Evolutionary conservation across 768 basidiomycete genomes (phyloP).

Genomic region (Clitopilus passeckerianus): DNA sequence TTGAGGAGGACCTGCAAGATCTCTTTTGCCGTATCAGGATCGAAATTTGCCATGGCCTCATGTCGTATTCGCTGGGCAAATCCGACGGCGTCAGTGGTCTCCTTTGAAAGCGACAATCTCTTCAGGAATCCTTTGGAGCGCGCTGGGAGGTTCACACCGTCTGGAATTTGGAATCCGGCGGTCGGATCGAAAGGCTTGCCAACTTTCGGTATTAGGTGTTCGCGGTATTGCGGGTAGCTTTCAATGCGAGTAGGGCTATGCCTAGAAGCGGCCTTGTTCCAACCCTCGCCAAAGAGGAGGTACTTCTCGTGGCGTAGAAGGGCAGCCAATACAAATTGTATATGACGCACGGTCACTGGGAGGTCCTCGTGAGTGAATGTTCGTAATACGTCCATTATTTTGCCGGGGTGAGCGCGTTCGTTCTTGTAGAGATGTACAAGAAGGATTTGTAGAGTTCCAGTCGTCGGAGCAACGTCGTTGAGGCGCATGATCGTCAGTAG

Average conservation of each 20-base stretch:
- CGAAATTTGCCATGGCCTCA: constrained; percentile 48
- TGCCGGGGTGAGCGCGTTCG: constrained; percentile 37
- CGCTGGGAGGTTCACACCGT: constrained; percentile 23
- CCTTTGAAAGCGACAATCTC: constrained; percentile 39
- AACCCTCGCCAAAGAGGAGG: constrained; percentile 36
- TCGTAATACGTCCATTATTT: constrained; percentile 43
- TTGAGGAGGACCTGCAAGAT: constrained; percentile 56
- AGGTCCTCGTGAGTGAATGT: constrained; percentile 31
- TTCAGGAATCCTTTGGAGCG: constrained; percentile 31
- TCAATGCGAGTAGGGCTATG: constrained; percentile 26
- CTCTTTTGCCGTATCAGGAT: constrained; percentile 45
- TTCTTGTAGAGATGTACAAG: constrained; percentile 43
- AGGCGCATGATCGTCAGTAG: constrained; percentile 54
- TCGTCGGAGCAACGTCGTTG: constrained; percentile 45
- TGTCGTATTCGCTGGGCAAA: constrained; percentile 60
- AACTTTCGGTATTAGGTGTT: constrained; percentile 15
- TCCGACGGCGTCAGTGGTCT: constrained; percentile 53
- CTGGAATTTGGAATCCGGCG: constrained; percentile 36
- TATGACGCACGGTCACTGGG: constrained; percentile 48
- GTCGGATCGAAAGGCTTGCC: constrained; percentile 41
- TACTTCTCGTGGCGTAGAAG: constrained; percentile 50
- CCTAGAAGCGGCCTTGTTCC: constrained; percentile 36
- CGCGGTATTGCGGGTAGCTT: constrained; percentile 7
- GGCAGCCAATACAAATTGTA: constrained; percentile 50
- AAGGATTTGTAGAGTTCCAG: constrained; percentile 50